A percentile compares a stretch with the other conserved stretches of the same genome.
phyloP scores from a whole-genome alignment of 2,329 filamentous ascomycete species.

The Fusarium foetens region DNA sequence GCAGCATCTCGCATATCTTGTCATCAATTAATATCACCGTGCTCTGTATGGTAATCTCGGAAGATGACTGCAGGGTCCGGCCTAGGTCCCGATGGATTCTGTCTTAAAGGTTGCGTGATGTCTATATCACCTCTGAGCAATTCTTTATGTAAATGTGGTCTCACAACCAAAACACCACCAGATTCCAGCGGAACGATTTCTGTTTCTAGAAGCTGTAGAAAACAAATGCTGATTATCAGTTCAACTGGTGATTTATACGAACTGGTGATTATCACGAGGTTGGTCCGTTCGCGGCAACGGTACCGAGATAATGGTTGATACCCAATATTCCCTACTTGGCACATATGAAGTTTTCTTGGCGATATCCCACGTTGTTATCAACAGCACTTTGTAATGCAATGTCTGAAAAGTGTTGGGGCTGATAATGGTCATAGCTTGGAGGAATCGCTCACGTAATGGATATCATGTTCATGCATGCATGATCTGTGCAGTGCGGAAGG shows the following conservation, averaged over 20 bases:
- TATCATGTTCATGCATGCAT: conserved; percentile 81
- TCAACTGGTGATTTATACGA: not conserved
- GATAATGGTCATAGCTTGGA: conserved; percentile 74
- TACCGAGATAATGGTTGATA: not conserved
- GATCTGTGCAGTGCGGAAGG: conserved; percentile 72
- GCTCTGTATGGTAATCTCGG: not conserved
- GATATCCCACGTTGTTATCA: not conserved
- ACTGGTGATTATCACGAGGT: not conserved
- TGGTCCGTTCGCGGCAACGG: not conserved
- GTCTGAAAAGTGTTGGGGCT: conserved; percentile 72
- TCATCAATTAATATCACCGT: not conserved
- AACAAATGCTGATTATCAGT: not conserved
- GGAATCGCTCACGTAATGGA: conserved; percentile 70
- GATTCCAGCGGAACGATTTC: not conserved
- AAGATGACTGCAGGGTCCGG: not conserved
- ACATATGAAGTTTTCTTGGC: not conserved
- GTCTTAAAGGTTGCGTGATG: not conserved
- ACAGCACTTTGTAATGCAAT: conserved; percentile 57
- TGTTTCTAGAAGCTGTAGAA: not conserved
- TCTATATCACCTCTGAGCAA: not conserved
- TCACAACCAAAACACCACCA: not conserved
- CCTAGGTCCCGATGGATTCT: not conserved
- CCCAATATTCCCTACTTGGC: not conserved
- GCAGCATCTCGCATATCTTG: not conserved
- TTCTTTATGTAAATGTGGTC: not conserved